Evolutionary conservation across 2,329 filamentous ascomycete genomes (phyloP).

Genomic region (Hymenotorrendiella dingleyae): DNA sequence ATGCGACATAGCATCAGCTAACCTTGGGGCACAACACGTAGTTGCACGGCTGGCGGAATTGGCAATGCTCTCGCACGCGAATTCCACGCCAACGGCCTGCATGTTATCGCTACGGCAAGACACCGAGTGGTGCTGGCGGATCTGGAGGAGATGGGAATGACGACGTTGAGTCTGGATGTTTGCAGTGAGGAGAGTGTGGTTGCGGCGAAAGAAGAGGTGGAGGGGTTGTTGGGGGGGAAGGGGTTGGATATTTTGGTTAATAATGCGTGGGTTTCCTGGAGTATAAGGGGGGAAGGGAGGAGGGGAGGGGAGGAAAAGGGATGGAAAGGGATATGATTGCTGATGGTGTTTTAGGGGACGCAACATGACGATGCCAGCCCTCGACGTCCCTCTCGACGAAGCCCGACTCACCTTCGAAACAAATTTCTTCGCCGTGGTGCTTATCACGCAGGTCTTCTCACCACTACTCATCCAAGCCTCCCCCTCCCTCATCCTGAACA

Average conservation of each 20-base stretch:
- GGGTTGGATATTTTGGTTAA: slow-evolving; percentile 84
- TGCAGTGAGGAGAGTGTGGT: slow-evolving; percentile 22
- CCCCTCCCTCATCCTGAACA: slow-evolving; percentile 22
- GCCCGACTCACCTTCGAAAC: slow-evolving; percentile 31
- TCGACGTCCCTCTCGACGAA: slow-evolving; percentile 31
- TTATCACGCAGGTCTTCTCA: slow-evolving; percentile 39
- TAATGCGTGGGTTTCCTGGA: slow-evolving; percentile 65
- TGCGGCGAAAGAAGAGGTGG: slow-evolving; percentile 22
- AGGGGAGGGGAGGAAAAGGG: not conserved
- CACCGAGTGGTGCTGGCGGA: slow-evolving; percentile 31
- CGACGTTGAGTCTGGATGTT: slow-evolving; percentile 38
- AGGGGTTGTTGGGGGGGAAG: slow-evolving; percentile 55
- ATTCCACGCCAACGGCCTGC: slow-evolving; percentile 33
- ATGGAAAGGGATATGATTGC: not conserved
- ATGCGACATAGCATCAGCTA: slow-evolving; percentile 3
- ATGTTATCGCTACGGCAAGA: slow-evolving; percentile 38
- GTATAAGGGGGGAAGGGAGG: not conserved
- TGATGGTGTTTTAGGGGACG: slow-evolving; percentile 13
- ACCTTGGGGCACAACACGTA: too few species aligned
- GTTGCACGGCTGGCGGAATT: slow-evolving; percentile 32
- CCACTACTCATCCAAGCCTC: slow-evolving; percentile 29
- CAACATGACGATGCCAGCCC: slow-evolving; percentile 21
- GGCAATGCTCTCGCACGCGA: slow-evolving; percentile 36
- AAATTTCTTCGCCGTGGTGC: slow-evolving; percentile 37
- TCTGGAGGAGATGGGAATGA: slow-evolving; percentile 27